phyloP scores from a whole-genome alignment of 192 early-diverging fungal genomes.

The Lobosporangium transversale region DNA sequence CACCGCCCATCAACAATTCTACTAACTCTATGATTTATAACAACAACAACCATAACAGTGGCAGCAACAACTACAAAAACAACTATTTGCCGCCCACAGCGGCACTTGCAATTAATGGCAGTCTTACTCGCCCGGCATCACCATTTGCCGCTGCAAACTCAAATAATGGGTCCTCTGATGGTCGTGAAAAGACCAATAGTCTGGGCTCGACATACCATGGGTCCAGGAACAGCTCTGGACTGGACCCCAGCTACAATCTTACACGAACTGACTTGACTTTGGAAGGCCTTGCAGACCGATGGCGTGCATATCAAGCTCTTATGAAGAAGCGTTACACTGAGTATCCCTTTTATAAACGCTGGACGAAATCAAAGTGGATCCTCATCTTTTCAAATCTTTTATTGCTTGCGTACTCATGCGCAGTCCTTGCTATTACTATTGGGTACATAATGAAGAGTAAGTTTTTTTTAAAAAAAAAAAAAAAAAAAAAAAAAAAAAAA shows the following conservation, averaged over 20 bases:
- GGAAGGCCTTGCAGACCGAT: slow-evolving; percentile 31
- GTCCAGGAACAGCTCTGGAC: slow-evolving; percentile 9
- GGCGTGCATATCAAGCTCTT: slow-evolving; percentile 36
- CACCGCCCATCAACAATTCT: background rate
- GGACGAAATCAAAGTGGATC: slow-evolving; percentile 38
- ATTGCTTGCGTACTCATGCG: slow-evolving; percentile 22
- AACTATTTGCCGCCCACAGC: background rate
- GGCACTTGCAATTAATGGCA: background rate
- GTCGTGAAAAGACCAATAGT: background rate
- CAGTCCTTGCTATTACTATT: background rate
- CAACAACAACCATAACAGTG: background rate
- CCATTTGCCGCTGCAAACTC: slow-evolving; percentile 12
- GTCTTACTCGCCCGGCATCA: slow-evolving; percentile 9
- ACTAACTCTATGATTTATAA: background rate
- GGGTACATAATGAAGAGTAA: slow-evolving; percentile 17
- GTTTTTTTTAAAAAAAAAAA: background rate
- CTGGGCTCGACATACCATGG: slow-evolving; percentile 14
- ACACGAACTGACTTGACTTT: slow-evolving; percentile 28
- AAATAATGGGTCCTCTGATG: background rate
- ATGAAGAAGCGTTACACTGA: slow-evolving; percentile 31
- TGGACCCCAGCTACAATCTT: slow-evolving; percentile 7
- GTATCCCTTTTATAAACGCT: slow-evolving; percentile 40
- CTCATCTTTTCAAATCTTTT: slow-evolving; percentile 6
- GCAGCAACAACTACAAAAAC: slow-evolving; percentile 5
- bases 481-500: too few species aligned